A percentile compares a stretch with the other conserved stretches of the same genome.
These are phyloP conservation scores for Parsonsia alboflavescens DNA, from an alignment of 257 asterid genomes.

Conservation along the genomic window DNA sequence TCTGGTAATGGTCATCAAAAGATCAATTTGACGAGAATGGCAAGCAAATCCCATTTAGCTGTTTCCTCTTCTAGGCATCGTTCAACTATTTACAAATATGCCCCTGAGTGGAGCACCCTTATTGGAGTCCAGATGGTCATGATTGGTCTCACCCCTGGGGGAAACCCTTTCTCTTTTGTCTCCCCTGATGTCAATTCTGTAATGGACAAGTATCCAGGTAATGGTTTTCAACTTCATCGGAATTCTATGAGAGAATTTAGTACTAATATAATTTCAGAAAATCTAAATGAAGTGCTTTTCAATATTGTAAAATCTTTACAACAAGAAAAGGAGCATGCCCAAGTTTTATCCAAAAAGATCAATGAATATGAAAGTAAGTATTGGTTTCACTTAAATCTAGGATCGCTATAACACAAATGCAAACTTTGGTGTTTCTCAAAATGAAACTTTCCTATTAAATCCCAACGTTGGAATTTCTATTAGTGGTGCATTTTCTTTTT, in stretches of 20 bases:
- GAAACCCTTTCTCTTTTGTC: slow-evolving; percentile 12
- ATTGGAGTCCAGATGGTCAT: slow-evolving; percentile 8
- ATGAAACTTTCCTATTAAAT: no score
- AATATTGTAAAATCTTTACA: neutral
- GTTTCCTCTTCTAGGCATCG: slow-evolving; percentile 10
- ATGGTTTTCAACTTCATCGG: neutral
- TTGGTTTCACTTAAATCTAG: no score
- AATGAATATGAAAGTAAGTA: no score
- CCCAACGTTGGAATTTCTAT: no score
- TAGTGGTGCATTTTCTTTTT: no score
- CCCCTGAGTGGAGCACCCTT: slow-evolving; percentile 5
- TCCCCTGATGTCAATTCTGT: slow-evolving; percentile 1
- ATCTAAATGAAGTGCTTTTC: neutral
- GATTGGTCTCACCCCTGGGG: slow-evolving; percentile 2
- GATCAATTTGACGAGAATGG: slow-evolving; percentile 9
- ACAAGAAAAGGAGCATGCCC: neutral
- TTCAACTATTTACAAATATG: slow-evolving; percentile 3
- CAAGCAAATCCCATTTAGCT: neutral
- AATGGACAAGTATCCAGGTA: neutral
- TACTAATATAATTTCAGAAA: neutral
- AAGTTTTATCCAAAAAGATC: neutral
- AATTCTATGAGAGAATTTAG: neutral
- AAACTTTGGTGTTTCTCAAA: no score
- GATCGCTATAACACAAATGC: no score
- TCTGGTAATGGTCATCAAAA: slow-evolving; percentile 10